Evolutionary conservation across 2,329 filamentous ascomycete species (phyloP).

Genomic region (Cercospora zeina): DNA sequence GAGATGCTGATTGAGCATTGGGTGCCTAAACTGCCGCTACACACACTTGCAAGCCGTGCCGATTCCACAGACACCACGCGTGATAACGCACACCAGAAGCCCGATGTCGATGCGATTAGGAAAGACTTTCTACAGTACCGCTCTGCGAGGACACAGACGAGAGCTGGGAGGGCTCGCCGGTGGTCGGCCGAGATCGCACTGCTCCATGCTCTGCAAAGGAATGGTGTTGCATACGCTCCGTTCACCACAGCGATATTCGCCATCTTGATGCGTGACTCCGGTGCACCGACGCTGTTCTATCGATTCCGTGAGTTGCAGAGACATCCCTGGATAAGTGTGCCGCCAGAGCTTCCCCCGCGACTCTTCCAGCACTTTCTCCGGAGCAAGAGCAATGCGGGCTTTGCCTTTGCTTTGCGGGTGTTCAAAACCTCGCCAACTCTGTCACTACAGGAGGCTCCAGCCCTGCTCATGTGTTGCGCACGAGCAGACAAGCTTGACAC

Average conservation of each 20-base stretch:
- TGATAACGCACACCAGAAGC: background rate
- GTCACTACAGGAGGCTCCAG: constrained; percentile 2
- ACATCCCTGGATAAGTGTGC: constrained; percentile 12
- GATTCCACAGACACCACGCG: background rate
- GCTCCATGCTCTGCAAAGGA: constrained; percentile 16
- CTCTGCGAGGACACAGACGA: background rate
- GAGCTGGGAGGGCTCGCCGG: background rate
- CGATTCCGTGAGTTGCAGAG: constrained; percentile 13
- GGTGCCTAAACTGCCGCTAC: constrained; percentile 1
- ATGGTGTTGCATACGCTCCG: constrained; percentile 3
- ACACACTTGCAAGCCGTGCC: background rate
- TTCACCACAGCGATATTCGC: constrained; percentile 7
- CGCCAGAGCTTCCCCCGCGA: background rate
- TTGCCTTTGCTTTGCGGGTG: constrained; percentile 5
- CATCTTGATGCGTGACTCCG: background rate
- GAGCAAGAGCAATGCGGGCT: background rate
- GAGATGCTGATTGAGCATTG: constrained; percentile 18
- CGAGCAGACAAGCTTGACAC: background rate
- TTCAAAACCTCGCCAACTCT: constrained; percentile 5
- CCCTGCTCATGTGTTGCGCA: constrained; percentile 11
- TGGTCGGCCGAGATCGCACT: constrained; percentile 5
- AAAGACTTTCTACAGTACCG: background rate
- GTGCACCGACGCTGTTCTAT: constrained; percentile 3
- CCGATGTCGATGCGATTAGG: constrained; percentile 2
- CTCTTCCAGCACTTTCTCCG: constrained; percentile 13